Base-by-base conservation (phyloP, 352 stramenopile species). In the Globisporangium acanthophoron region DNA sequence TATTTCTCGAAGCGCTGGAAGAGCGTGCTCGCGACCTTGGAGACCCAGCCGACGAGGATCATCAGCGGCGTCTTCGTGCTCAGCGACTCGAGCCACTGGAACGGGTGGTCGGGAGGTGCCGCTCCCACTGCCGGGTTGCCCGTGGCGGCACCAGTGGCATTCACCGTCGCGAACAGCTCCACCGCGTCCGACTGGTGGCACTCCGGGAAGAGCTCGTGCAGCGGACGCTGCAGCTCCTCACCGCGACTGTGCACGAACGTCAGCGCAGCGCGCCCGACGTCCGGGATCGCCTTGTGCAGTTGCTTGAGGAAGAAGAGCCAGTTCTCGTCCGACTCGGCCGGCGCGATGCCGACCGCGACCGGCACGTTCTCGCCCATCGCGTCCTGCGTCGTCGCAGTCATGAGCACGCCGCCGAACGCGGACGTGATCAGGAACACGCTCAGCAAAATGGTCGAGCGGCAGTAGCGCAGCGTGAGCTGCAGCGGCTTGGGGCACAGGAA, bases 31-130 rank as follows among this genome's bases (percentile, higher is more conserved):
- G 82, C 82, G 21, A 90, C 78, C 49, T 84, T 84, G n/a, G 82
- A 92, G 16, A 92, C 78, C 82, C 82, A 92, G 11, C 79, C 78
- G 15, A 88, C 79, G 8, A 92, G 64, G 27, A 92, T 88, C 82
- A 92, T 92, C 11, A 90, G 63, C 20, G 82, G 82, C 16, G 80
- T 69, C 62, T 90, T 92, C 16, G 51, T 37, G 47, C 79, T 90
- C 9, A 92, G 59, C 15, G 53, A 56, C 62, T 92, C 82, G 44
- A 92, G 58, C 79, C 79, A 92, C 53, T 80, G 71, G 54, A 90
- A 68, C 13, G 70, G 75, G 40, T 67, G 61, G 52, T 72, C 66
- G 52, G 15, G 59, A 49, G 37, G 54, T 33, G 53, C 47, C 8
- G 24, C 60, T 62, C 45, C 72, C 52, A 50, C 39, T 52, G 45